These are phyloP conservation scores for Eucalyptus marginata DNA, from an alignment of 345 rosid genomes.

Conservation along the genomic window DNA sequence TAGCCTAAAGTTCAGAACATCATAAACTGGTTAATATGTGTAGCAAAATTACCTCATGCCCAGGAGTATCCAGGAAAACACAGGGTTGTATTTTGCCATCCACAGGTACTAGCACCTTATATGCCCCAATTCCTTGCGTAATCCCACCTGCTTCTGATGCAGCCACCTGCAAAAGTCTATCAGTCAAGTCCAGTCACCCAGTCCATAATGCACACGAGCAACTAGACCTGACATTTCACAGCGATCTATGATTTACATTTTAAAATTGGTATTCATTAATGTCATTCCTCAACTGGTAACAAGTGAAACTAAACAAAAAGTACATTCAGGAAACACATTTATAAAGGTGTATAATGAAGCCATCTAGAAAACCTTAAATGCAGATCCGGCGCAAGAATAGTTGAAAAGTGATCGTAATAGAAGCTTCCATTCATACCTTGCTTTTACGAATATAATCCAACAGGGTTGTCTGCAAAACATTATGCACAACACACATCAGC, in stretches of 20 bases:
- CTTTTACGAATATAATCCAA: conserved; percentile 86
- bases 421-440: conserved; percentile 52
- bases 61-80: conserved; percentile 98
- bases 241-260: neutral
- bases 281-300: neutral
- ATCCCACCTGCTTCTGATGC: conserved; percentile 98
- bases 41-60: conserved; percentile 68
- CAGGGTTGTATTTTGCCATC: conserved; percentile 77
- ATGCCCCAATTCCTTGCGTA: conserved; percentile 98
- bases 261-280: neutral
- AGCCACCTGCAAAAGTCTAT: conserved; percentile 60
- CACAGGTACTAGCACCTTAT: conserved; percentile 63
- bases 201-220: neutral
- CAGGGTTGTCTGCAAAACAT: conserved; percentile 76
- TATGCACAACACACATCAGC: conserved; percentile 18
- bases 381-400: neutral
- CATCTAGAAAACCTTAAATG: neutral
- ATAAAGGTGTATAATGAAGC: neutral
- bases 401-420: neutral
- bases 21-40: neutral
- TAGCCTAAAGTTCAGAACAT: neutral
- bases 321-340: neutral
- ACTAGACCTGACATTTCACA: neutral
- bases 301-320: neutral
- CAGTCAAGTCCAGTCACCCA: conserved; percentile 5